phyloP scores from a whole-genome alignment of 1,139 yeast genomes.

The Kluyveromyces sp. region DNA sequence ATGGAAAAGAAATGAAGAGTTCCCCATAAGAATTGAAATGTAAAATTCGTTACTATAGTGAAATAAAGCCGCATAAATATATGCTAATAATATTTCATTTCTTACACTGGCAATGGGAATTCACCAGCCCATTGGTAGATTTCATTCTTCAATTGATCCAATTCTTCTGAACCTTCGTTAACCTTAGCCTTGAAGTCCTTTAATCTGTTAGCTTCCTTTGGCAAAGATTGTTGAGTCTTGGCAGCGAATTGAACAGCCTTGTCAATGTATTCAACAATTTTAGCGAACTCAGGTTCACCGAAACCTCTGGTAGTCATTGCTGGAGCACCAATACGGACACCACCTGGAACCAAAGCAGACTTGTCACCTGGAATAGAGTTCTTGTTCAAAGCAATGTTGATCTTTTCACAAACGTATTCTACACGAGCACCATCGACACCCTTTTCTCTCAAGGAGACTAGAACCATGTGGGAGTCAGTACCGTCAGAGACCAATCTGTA shows the following conservation, averaged over 20 bases:
- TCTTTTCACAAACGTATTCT: constrained; percentile 88
- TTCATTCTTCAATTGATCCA: constrained; percentile 64
- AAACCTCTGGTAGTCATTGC: constrained; percentile 98
- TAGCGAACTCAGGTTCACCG: constrained; percentile 76
- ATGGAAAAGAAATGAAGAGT: background rate
- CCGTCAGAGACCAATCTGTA: constrained; percentile 87
- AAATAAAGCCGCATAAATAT: background rate
- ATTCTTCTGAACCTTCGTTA: constrained; percentile 60
- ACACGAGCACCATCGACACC: constrained; percentile 97
- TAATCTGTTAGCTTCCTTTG: constrained; percentile 83
- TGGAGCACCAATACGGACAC: constrained; percentile 96
- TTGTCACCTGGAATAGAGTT: constrained; percentile 98
- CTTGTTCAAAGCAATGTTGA: constrained; percentile 93
- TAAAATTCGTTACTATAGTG: background rate
- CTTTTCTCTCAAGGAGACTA: constrained; percentile 82
- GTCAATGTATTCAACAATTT: constrained; percentile 78
- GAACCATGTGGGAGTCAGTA: constrained; percentile 94
- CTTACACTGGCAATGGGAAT: constrained; percentile 77
- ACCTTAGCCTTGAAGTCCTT: constrained; percentile 87
- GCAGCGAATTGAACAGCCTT: constrained; percentile 73
- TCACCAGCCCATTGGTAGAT: constrained; percentile 86
- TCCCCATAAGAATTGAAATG: constrained; percentile 3
- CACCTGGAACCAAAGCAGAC: constrained; percentile 96
- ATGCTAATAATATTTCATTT: background rate
- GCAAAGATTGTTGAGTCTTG: constrained; percentile 63